Base-by-base conservation (phyloP, 2,329 filamentous ascomycete genomes). In the Penicillium sp. region DNA sequence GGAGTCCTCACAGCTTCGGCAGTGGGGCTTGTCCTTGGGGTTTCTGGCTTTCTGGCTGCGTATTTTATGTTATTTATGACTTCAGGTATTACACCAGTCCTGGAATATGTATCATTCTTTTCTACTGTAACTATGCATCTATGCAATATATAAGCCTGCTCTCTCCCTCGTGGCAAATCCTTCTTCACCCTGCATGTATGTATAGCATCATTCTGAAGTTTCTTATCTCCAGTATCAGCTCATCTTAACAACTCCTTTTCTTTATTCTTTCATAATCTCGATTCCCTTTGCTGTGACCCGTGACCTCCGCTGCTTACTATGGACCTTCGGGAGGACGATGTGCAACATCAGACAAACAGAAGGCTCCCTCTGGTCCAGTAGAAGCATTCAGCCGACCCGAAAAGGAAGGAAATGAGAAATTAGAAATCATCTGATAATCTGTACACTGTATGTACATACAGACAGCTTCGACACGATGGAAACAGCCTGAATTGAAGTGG, bases 1-100 rank as follows among this genome's bases (percentile, higher is more conserved):
- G 54, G 41, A 46, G 47, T 49, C 47, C 48, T 51, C 49, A 53
- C 54, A 57, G 57, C 59, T 61, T 53, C 35, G 44, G 27, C 49
- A 51, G 59, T 61, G 57, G 59, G 59, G 57, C 57, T 9, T 9
- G 5, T n/a, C 18, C 8, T 35, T 35, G 33, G 18, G 33, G 33
- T 18, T 18, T 18, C 15, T 18, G 18, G 33, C 3, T 44, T 47
- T 44, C 40, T 44, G 15, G 2, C 31, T 46, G 25, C 41, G 48
- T 49, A 52, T 50, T 50, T 44, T 53, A 53, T 50, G 48, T 54
- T 46, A 44, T 56, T 49, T 52, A 52, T 54, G 53, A 56, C 53
- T 55, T 48, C 43, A 48, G 33, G 42, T 47, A 56, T 53, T 55
- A 52, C 41, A 20, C 9, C 6, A n/a, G 7, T 10, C 5, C 13